Percentiles rank a stretch among this genome's conserved stretches.
Conservation (phyloP, 495 filamentous ascomycete genomes). For the Aspergillus nanangensis region DNA sequence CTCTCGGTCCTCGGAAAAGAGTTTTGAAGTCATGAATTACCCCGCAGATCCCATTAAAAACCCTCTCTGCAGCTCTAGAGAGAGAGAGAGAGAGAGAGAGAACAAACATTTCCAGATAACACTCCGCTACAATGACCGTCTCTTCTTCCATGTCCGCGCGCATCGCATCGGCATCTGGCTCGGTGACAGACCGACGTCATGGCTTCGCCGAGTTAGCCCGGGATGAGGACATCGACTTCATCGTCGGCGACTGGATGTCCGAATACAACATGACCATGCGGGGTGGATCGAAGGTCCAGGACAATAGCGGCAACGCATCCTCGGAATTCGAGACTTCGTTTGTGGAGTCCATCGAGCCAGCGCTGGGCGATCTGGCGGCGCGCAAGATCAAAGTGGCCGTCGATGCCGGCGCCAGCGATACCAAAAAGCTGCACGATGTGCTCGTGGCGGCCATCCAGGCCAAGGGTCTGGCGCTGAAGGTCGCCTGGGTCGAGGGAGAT, state of each 20-base stretch:
- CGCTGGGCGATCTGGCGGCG: conserved; percentile 30
- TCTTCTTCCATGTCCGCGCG: background rate
- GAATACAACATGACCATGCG: conserved; percentile 37
- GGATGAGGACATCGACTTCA: conserved; percentile 38
- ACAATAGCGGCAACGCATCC: background rate
- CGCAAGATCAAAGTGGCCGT: conserved; percentile 41
- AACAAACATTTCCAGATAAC: too few species aligned
- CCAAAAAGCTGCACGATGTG: conserved; percentile 26
- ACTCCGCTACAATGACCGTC: background rate
- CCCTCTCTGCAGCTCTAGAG: too few species aligned
- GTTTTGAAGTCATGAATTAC: too few species aligned
- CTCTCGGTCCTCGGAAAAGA: too few species aligned
- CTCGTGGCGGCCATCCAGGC: conserved; percentile 24
- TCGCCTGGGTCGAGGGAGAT: conserved; percentile 11
- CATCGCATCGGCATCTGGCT: conserved; percentile 25
- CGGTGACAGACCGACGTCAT: conserved; percentile 36
- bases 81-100: too few species aligned
- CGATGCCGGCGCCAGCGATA: conserved; percentile 43
- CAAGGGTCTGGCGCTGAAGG: conserved; percentile 27
- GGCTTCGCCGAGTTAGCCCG: conserved; percentile 33
- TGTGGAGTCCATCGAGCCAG: conserved; percentile 39
- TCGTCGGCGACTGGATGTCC: conserved; percentile 43
- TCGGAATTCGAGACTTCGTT: conserved; percentile 38
- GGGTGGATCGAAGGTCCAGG: conserved; percentile 19
- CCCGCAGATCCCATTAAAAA: too few species aligned